Percentiles rank a stretch among this genome's conserved stretches.
Conservation (phyloP, 2,329 filamentous ascomycete species). For the Pezicula rhizophila region DNA sequence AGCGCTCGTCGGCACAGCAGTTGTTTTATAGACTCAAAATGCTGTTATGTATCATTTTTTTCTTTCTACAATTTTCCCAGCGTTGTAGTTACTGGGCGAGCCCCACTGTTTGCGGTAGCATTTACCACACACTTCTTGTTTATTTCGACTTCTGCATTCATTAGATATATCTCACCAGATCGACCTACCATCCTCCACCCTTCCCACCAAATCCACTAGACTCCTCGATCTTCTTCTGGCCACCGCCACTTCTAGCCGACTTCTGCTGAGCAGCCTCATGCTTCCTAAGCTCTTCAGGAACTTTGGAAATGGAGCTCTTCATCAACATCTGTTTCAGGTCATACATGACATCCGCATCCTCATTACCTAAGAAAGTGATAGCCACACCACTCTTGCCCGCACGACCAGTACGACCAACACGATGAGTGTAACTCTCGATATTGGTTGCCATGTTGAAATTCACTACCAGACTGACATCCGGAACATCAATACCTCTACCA, state of each 20-base stretch:
- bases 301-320: slow-evolving; percentile 81
- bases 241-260: slow-evolving; percentile 40
- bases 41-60: too few species aligned
- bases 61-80: too few species aligned
- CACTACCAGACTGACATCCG: slow-evolving; percentile 86
- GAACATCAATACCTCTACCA: slow-evolving; percentile 94
- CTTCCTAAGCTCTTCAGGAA: slow-evolving; percentile 84
- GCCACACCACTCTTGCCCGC: slow-evolving; percentile 94
- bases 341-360: slow-evolving; percentile 86
- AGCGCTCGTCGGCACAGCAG: background rate
- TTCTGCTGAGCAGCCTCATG: slow-evolving; percentile 91
- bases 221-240: slow-evolving; percentile 41
- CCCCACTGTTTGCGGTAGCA: background rate
- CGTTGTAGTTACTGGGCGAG: too few species aligned
- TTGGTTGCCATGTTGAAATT: slow-evolving; percentile 98
- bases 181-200: slow-evolving; percentile 25
- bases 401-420: slow-evolving; percentile 93
- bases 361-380: slow-evolving; percentile 88
- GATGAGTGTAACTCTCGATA: slow-evolving; percentile 94
- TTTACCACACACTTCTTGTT: background rate
- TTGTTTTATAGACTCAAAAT: too few species aligned
- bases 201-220: slow-evolving; percentile 30
- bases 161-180: background rate
- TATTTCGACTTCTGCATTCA: too few species aligned
- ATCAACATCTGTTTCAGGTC: slow-evolving; percentile 93